Conservation (phyloP, 495 filamentous ascomycete genomes). For the Lophiostoma macrostomum region DNA sequence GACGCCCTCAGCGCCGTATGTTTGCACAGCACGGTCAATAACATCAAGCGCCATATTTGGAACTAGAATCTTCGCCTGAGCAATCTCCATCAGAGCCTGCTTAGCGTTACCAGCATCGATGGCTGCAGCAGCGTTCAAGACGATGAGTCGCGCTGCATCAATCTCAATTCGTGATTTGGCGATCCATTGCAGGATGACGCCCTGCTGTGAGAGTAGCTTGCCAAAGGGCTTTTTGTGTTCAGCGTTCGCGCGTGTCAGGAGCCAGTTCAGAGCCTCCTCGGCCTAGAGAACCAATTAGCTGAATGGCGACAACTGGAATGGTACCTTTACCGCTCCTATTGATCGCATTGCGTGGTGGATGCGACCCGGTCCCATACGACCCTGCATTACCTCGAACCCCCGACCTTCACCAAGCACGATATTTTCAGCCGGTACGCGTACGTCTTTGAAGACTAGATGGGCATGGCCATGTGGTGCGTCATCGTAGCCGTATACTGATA, state of each 20-base stretch:
- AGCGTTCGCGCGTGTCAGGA: slow-evolving; percentile 87
- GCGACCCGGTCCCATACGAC: slow-evolving; percentile 82
- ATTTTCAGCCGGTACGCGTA: slow-evolving; percentile 72
- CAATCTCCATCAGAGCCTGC: slow-evolving; percentile 42
- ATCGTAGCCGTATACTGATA: slow-evolving; percentile 89
- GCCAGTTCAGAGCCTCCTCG: slow-evolving; percentile 81
- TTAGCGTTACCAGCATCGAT: slow-evolving; percentile 41
- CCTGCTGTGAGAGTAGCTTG: slow-evolving; percentile 73
- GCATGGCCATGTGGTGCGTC: slow-evolving; percentile 93
- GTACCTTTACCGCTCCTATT: slow-evolving; percentile 60
- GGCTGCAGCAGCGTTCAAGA: slow-evolving; percentile 85
- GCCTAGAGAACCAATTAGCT: slow-evolving; percentile 44
- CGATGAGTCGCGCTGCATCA: slow-evolving; percentile 78
- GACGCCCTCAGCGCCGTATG: slow-evolving; percentile 80
- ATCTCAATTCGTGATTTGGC: slow-evolving; percentile 87
- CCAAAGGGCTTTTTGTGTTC: slow-evolving; percentile 82
- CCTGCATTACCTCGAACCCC: slow-evolving; percentile 97
- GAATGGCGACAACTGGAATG: background rate
- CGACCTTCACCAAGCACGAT: slow-evolving; percentile 85
- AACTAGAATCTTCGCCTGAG: slow-evolving; percentile 43
- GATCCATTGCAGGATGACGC: slow-evolving; percentile 91
- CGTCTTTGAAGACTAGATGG: slow-evolving; percentile 77
- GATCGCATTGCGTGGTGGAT: slow-evolving; percentile 94
- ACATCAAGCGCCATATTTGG: slow-evolving; percentile 39
- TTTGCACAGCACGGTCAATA: slow-evolving; percentile 61